A percentile compares a stretch with the other conserved stretches of the same genome.
phyloP scores from a whole-genome alignment of 2,329 filamentous ascomycete genomes.

The Aspergillus pseudoviridinutans region DNA sequence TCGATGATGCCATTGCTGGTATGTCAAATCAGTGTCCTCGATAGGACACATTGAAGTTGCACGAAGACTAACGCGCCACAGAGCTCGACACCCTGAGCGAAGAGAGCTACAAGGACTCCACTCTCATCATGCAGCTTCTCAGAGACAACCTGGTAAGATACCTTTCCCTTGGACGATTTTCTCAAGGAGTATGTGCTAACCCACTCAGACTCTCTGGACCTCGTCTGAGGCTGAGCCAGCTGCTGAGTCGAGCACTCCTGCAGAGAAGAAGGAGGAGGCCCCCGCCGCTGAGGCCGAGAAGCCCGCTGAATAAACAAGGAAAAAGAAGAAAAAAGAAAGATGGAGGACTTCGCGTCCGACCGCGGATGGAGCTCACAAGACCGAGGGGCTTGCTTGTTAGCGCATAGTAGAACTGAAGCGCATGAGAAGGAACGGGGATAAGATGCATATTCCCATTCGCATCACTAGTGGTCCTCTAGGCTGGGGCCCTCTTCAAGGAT shows the following conservation, averaged over 20 bases:
- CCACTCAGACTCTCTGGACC: constrained; percentile 87
- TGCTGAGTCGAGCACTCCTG: constrained; percentile 45
- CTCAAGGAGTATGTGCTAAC: constrained; percentile 23
- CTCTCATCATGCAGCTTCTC: constrained; percentile 97
- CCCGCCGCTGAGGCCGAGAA: constrained; percentile 40
- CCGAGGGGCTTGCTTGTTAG: constrained; percentile 8
- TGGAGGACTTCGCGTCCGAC: constrained; percentile 30
- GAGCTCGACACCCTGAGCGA: constrained; percentile 95
- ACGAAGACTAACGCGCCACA: constrained; percentile 35
- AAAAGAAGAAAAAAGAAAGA: constrained; percentile 11
- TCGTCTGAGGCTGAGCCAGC: constrained; percentile 93
- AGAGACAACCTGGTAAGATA: constrained; percentile 83
- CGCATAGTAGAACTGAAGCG: background rate
- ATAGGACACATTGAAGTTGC: constrained; percentile 8
- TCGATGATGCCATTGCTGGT: constrained; percentile 93
- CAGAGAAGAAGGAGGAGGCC: constrained; percentile 43
- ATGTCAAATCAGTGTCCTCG: constrained; percentile 27
- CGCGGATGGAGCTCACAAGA: constrained; percentile 9
- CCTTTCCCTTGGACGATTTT: background rate
- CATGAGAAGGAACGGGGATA: constrained; percentile 5
- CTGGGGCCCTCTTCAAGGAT: constrained; percentile 3
- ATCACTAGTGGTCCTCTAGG: background rate
- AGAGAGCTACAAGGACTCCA: constrained; percentile 99
- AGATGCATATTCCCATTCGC: constrained; percentile 4
- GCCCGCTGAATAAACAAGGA: constrained; percentile 40